Conservation (phyloP, 1,284 basidiomycete genomes). For the Microbotryomycetes sp. region DNA sequence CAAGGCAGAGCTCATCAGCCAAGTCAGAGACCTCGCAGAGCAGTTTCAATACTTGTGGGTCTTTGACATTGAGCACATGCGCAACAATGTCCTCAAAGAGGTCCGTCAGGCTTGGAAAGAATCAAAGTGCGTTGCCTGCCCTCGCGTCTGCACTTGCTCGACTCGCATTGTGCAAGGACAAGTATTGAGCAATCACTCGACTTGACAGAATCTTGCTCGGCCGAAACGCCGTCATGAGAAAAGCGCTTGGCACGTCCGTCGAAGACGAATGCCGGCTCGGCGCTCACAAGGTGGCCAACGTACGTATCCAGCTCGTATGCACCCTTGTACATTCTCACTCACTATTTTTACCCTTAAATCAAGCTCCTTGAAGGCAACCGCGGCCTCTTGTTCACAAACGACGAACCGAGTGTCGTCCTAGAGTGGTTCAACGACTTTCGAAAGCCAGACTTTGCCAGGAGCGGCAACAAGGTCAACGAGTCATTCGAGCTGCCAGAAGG, state of each 20-base stretch:
- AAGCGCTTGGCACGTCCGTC: slow-evolving; percentile 79
- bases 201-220: slow-evolving; percentile 83
- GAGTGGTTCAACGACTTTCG: slow-evolving; percentile 92
- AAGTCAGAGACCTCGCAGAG: slow-evolving; percentile 71
- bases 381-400: slow-evolving; percentile 85
- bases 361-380: slow-evolving; percentile 89
- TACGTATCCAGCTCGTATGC: slow-evolving; percentile 42
- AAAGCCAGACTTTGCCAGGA: slow-evolving; percentile 84
- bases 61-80: slow-evolving; percentile 89
- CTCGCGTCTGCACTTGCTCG: too few relatives aligned
- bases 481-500: slow-evolving; percentile 67
- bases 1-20: slow-evolving; percentile 73
- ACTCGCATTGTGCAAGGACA: background rate
- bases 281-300: slow-evolving; percentile 69
- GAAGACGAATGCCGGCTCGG: slow-evolving; percentile 82
- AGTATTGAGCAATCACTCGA: background rate
- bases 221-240: slow-evolving; percentile 86
- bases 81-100: slow-evolving; percentile 88
- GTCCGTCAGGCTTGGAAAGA: slow-evolving; percentile 90
- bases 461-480: slow-evolving; percentile 69
- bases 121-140: slow-evolving; percentile 11
- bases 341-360: background rate
- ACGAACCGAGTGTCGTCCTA: slow-evolving; percentile 74
- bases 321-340: background rate
- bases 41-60: slow-evolving; percentile 93